Conservation (phyloP, 495 filamentous ascomycete species). For the Cercophora sp. region DNA sequence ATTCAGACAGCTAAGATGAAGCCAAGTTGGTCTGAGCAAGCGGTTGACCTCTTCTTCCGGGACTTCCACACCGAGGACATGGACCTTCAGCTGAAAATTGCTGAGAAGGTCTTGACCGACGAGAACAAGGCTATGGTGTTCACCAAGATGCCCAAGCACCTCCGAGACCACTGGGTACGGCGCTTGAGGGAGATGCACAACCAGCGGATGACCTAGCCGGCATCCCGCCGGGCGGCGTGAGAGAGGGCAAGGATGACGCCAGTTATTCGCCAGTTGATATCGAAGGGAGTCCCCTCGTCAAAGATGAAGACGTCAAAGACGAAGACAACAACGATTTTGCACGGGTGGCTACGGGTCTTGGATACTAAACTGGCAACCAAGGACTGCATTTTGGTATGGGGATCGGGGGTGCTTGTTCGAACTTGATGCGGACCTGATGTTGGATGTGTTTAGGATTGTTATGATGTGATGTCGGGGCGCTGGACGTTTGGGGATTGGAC, state of each 20-base stretch:
- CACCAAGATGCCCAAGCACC: slow-evolving; percentile 44
- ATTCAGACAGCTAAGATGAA: slow-evolving; percentile 20
- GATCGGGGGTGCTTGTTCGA: too few species aligned
- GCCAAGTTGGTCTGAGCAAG: slow-evolving; percentile 44
- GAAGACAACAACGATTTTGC: not conserved
- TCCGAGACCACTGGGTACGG: slow-evolving; percentile 47
- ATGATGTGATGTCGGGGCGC: too few species aligned
- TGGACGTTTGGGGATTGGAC: too few species aligned
- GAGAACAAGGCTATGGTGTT: slow-evolving; percentile 53
- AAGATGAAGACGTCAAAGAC: not conserved
- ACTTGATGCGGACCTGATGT: too few species aligned
- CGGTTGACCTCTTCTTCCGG: slow-evolving; percentile 46
- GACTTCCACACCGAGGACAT: slow-evolving; percentile 46
- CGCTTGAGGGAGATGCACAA: slow-evolving; percentile 45
- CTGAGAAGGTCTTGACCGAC: slow-evolving; percentile 48
- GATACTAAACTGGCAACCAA: not conserved
- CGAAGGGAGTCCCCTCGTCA: too few species aligned
- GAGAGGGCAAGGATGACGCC: too few species aligned
- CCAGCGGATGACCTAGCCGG: slow-evolving; percentile 25
- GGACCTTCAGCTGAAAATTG: slow-evolving; percentile 49
- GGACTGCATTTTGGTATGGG: not conserved
- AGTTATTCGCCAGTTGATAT: too few species aligned
- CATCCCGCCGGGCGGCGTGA: not conserved
- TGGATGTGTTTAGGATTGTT: too few species aligned
- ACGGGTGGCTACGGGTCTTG: not conserved